Evolutionary conservation across 768 basidiomycete genomes (phyloP).

Genomic region (Hypsizygus marmoreus): DNA sequence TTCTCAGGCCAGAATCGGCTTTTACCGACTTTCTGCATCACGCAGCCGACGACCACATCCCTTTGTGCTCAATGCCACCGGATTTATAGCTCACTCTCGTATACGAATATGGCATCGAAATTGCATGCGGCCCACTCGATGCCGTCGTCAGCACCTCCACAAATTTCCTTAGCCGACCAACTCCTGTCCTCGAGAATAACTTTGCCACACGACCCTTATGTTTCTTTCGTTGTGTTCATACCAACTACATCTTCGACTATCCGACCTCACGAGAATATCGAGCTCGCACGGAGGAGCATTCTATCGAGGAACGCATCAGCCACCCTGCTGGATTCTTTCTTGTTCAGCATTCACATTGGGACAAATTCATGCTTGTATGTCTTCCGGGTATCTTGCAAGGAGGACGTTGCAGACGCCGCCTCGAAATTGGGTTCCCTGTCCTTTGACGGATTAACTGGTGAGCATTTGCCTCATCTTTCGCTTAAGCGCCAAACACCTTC

Average conservation of each 20-base stretch:
- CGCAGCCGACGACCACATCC: too few species aligned
- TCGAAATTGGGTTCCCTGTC: slow-evolving; percentile 36
- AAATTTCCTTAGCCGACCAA: slow-evolving; percentile 33
- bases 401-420: slow-evolving; percentile 30
- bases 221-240: slow-evolving; percentile 49
- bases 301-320: slow-evolving; percentile 37
- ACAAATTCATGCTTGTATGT: slow-evolving; percentile 52
- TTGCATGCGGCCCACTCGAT: slow-evolving; percentile 2
- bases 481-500: slow-evolving; percentile 1
- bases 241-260: slow-evolving; percentile 24
- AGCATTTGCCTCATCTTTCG: slow-evolving; percentile 24
- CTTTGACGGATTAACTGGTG: slow-evolving; percentile 55
- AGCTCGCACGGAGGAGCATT: slow-evolving; percentile 55
- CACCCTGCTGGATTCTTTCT: slow-evolving; percentile 48
- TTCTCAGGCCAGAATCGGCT: slow-evolving; percentile 3
- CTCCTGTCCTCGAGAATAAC: slow-evolving; percentile 50
- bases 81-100: too few species aligned
- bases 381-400: slow-evolving; percentile 50
- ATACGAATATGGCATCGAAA: slow-evolving; percentile 12
- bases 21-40: too few species aligned
- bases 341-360: slow-evolving; percentile 52
- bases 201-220: slow-evolving; percentile 42
- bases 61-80: too few species aligned
- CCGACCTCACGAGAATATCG: slow-evolving; percentile 45
- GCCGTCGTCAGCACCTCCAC: slow-evolving; percentile 13